Conservation (phyloP, 2,329 filamentous ascomycete genomes). For the Arthrobotrys musiformis region DNA sequence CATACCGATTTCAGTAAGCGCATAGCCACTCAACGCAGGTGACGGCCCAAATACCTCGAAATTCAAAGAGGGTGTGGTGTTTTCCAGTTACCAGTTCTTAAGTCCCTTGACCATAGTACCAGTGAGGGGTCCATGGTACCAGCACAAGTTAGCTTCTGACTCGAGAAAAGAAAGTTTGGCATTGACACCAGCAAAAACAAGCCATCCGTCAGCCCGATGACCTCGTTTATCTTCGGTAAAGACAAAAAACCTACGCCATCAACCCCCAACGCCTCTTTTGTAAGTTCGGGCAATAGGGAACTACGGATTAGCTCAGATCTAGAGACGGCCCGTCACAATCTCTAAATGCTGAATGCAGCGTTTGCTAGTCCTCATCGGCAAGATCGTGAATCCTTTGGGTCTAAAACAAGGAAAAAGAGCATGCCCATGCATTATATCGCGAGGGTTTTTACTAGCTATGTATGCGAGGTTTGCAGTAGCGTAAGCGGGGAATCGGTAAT, state of each 20-base stretch:
- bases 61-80: slow-evolving; percentile 29
- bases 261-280: slow-evolving; percentile 7
- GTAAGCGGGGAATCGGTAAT: slow-evolving; percentile 53
- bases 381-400: background rate
- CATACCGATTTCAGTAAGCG: slow-evolving; percentile 6
- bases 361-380: slow-evolving; percentile 22
- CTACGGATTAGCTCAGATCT: background rate
- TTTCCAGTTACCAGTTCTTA: slow-evolving; percentile 26
- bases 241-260: slow-evolving; percentile 26
- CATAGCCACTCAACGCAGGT: background rate
- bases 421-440: slow-evolving; percentile 24
- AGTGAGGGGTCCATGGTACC: background rate
- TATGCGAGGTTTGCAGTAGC: slow-evolving; percentile 53
- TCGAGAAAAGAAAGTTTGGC: slow-evolving; percentile 16
- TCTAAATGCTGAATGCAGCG: slow-evolving; percentile 19
- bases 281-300: slow-evolving; percentile 1
- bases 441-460: no score
- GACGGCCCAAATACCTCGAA: background rate
- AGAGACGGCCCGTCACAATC: background rate
- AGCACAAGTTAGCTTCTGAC: slow-evolving; percentile 17
- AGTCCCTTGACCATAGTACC: background rate
- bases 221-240: slow-evolving; percentile 43
- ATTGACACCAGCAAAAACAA: slow-evolving; percentile 24
- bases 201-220: slow-evolving; percentile 44
- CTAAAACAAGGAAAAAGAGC: slow-evolving; percentile 26